Conservation (phyloP, 805 yeast genomes). For the Wickerhamomyces bovis region DNA sequence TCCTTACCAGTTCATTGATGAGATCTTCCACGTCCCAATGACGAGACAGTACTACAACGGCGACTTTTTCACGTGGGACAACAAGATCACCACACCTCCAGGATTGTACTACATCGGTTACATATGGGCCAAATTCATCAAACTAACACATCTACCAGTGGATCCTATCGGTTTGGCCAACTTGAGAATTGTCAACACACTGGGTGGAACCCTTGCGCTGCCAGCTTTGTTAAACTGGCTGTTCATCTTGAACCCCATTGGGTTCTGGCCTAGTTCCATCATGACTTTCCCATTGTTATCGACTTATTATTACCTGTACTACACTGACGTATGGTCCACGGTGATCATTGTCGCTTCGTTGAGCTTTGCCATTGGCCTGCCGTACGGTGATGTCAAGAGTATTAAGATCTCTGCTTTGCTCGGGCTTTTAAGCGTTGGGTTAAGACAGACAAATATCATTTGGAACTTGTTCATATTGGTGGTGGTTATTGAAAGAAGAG, state of each 20-base stretch:
- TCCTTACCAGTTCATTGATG: slow-evolving; percentile 50
- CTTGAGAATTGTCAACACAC: slow-evolving; percentile 52
- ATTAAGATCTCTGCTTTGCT: slow-evolving; percentile 43
- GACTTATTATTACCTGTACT: slow-evolving; percentile 71
- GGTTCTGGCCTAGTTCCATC: slow-evolving; percentile 38
- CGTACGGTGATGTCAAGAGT: slow-evolving; percentile 29
- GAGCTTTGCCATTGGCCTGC: slow-evolving; percentile 38
- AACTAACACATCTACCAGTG: slow-evolving; percentile 20
- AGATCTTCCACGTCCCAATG: slow-evolving; percentile 80
- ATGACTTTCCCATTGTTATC: slow-evolving; percentile 63
- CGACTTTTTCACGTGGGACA: slow-evolving; percentile 67
- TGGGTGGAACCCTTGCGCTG: slow-evolving; percentile 55
- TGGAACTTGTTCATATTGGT: slow-evolving; percentile 70
- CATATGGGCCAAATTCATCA: slow-evolving; percentile 25
- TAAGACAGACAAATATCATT: slow-evolving; percentile 87
- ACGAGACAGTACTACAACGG: slow-evolving; percentile 51
- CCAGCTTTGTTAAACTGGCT: slow-evolving; percentile 41
- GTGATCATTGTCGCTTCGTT: slow-evolving; percentile 55
- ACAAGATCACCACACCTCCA: slow-evolving; percentile 94
- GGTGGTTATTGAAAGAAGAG: slow-evolving; percentile 45
- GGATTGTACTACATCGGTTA: slow-evolving; percentile 63
- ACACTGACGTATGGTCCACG: slow-evolving; percentile 93
- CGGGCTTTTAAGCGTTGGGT: slow-evolving; percentile 58
- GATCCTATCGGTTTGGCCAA: slow-evolving; percentile 31
- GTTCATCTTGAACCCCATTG: slow-evolving; percentile 34